Base-by-base conservation (phyloP, 139 green algal species). In the Tetraselmis striata region DNA sequence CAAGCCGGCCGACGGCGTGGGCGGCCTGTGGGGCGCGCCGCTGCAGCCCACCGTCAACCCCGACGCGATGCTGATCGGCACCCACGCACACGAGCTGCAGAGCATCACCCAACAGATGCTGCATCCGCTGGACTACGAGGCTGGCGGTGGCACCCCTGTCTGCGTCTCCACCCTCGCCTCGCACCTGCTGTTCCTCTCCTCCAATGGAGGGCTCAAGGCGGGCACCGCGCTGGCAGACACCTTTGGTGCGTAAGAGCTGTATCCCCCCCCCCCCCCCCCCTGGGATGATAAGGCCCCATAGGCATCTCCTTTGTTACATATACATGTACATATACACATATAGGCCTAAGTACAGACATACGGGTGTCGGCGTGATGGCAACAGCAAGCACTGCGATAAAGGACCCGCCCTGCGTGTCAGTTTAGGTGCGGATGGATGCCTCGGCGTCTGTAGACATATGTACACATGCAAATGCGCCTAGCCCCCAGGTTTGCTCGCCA, bases 71-170 rank as follows among this genome's bases (percentile, higher is more conserved):
- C 83, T 95, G 83, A 76, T 93, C 30, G 90, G 91, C 77, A 95
- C 91, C 1, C 91, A 93, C n/a, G 91, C 91, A 0, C 91, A 95
- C 58, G 91, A 94, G 83, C 81, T 91, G 77, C 81, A 87, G 45
- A 89, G 78, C 45, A 82, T 90, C 23, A 77, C 84, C 1, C 84
- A 89, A 67, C 90, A 95, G 87, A 86, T 95, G 79, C 78, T 93
- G 83, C 83, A 83, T 23, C 31, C 80, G 1, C 90, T 85, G 30
- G 89, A 95, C 59, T 75, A 84, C 23, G 79, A 84, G n/a, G 90
- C 88, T 0, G 88, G 88, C 1, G 45, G 58, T 24, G 27, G 78
- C 5, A 58, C n/a, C 18, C 85, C 80, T 0, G 58, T 88, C 24
- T 81, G 84, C 32, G 30, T 94, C 5, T 90, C 84, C 1, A 32